Conservation (phyloP, 139 green algal genomes). For the Chlorella ohadii region DNA sequence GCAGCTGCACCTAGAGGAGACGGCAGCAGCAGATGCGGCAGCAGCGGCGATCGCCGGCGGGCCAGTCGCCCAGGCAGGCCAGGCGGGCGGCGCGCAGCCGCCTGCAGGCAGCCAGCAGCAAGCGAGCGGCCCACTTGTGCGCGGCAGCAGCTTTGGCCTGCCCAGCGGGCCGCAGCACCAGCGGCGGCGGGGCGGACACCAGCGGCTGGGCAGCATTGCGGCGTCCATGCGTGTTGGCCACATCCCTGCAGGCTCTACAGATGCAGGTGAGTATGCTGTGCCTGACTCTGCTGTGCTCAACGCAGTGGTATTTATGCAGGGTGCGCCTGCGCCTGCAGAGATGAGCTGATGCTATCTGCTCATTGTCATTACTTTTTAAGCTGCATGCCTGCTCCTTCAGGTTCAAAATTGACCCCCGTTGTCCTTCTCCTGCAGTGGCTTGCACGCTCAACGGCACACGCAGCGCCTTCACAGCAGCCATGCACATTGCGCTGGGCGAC, state of each 20-base stretch:
- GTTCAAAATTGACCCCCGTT: background rate
- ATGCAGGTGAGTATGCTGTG: constrained; percentile 55
- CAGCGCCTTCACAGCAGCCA: constrained; percentile 72
- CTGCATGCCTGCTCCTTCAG: too few species aligned
- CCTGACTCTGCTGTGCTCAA: too few species aligned
- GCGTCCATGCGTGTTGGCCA: constrained; percentile 75
- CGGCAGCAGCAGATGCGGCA: constrained; percentile 1
- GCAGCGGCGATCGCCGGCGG: background rate
- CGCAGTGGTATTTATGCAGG: too few species aligned
- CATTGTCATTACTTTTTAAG: too few species aligned
- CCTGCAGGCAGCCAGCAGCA: background rate
- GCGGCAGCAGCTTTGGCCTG: background rate
- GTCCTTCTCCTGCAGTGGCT: constrained; percentile 50
- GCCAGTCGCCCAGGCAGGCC: background rate
- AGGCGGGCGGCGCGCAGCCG: background rate
- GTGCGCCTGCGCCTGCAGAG: background rate
- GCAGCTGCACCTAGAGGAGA: constrained; percentile 6
- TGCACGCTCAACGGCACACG: constrained; percentile 86
- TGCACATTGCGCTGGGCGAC: constrained; percentile 91
- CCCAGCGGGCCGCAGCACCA: background rate
- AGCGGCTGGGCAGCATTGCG: background rate
- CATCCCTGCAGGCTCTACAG: constrained; percentile 87
- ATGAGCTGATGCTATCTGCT: background rate
- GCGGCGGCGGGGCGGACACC: background rate
- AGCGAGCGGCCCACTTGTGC: background rate